These are phyloP conservation scores for Ceratobasidium sp. DNA, from an alignment of 1,284 basidiomycete species.

Conservation along the genomic window DNA sequence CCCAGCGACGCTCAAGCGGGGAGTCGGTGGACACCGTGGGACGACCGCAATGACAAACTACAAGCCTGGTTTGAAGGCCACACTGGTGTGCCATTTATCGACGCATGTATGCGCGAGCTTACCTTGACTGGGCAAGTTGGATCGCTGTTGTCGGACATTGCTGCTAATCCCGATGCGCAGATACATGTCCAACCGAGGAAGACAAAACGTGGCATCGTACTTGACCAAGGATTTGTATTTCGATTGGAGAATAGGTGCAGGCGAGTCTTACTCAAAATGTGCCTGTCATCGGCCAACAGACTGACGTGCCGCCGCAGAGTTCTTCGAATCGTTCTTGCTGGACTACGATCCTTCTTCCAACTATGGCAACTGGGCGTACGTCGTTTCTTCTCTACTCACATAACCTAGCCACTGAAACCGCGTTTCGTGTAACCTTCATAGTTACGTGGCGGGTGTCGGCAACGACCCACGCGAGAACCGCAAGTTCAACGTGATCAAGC, in stretches of 20 bases:
- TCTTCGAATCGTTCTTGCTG: constrained; percentile 55
- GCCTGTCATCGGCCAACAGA: background rate
- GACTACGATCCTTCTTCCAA: constrained; percentile 60
- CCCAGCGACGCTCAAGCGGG: background rate
- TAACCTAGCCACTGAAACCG: background rate
- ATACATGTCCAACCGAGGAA: constrained; percentile 66
- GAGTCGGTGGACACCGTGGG: constrained; percentile 32
- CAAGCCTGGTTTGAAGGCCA: constrained; percentile 60
- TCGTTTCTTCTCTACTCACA: constrained; percentile 13
- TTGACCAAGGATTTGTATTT: constrained; percentile 62
- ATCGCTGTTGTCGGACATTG: constrained; percentile 48
- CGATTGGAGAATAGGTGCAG: constrained; percentile 66
- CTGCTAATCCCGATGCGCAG: constrained; percentile 53
- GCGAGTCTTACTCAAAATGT: constrained; percentile 54
- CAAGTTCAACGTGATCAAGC: constrained; percentile 68
- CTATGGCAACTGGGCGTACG: constrained; percentile 61
- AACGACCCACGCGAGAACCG: constrained; percentile 64
- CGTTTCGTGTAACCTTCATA: constrained; percentile 16
- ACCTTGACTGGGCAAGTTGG: constrained; percentile 12
- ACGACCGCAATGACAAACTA: constrained; percentile 47
- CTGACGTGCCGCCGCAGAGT: constrained; percentile 44
- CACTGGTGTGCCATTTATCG: constrained; percentile 65
- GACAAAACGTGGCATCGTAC: constrained; percentile 67
- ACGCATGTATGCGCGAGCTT: constrained; percentile 65
- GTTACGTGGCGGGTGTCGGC: constrained; percentile 62